Conservation (phyloP, 805 yeast genomes). For the Sporopachydermia quercuum region DNA sequence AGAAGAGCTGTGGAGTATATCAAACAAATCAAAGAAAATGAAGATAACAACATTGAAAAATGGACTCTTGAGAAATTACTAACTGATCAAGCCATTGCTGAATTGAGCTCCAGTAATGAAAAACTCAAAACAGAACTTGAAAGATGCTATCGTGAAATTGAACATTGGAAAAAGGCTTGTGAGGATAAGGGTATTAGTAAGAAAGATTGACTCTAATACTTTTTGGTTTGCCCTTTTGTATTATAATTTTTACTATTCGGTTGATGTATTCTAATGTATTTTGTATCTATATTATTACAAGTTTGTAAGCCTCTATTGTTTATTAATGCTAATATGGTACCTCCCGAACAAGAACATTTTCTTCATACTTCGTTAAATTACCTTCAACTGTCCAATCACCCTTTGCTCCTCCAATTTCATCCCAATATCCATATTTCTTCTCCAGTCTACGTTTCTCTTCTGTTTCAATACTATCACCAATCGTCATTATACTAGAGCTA, state of each 20-base stretch:
- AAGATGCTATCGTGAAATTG: slow-evolving; percentile 84
- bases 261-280: too few relatives aligned
- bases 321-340: too few relatives aligned
- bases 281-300: too few relatives aligned
- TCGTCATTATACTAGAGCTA: slow-evolving; percentile 24
- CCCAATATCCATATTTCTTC: neutral
- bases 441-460: neutral
- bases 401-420: neutral
- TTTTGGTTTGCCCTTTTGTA: too few relatives aligned
- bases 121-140: slow-evolving; percentile 79
- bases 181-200: slow-evolving; percentile 13
- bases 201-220: neutral
- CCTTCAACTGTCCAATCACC: neutral
- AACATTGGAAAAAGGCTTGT: slow-evolving; percentile 52
- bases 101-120: slow-evolving; percentile 72
- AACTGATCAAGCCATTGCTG: slow-evolving; percentile 83
- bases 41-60: slow-evolving; percentile 78
- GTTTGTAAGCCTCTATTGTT: too few relatives aligned
- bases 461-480: slow-evolving; percentile 4
- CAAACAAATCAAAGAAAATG: slow-evolving; percentile 78
- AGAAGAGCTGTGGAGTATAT: slow-evolving; percentile 84
- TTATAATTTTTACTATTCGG: too few relatives aligned
- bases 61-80: slow-evolving; percentile 89
- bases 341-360: neutral
- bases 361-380: neutral